Evolutionary conservation across 495 filamentous ascomycete species (phyloP), one percentile per base, ranked within the genome.

Genomic region (Podospora comata): DNA sequence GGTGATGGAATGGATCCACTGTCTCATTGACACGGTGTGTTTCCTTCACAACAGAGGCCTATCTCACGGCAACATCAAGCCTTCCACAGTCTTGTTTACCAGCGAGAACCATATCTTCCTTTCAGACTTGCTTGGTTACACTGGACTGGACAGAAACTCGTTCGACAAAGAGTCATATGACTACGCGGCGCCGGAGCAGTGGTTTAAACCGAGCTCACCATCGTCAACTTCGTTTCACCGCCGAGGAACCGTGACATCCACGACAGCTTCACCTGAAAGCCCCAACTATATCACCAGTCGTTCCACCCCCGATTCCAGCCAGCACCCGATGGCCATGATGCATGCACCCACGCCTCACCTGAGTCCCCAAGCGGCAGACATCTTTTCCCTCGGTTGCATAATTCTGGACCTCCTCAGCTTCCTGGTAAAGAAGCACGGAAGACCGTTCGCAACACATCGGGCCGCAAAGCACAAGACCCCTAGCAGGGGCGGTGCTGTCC

Each of bases 1-100:
- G 3, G 76, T 97, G 18, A 82, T 96, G 72, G 88, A 90, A 70
- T 97, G 94, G 94, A 87, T 94, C 55, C 92, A 93, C 77, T 97
- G 94, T 74, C 84, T 98, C 2, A 84, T 87, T 0, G 90, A 93
- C 69, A 91, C 90, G 11, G 74, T 97, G 26, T 87, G 89, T 58
- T 92, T 87, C 76, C 83, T 97, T 2, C 93, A 97, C 78, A 84
- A 84, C 32, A 85, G 85, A 66, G 90, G 89, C 16, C 84, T 91
- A 55, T 81, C 85, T 1, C 94, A 98, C 69, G 84, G 90, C n/a
- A 87, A 88, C 54, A 92, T 98, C 72, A 88, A 88, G 60, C 94
- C 94, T 11, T 93, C 92, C 2, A 93, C 91, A 39, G 85, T 97
- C 54, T 83, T 92, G 65, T 85, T 97, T 72, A 88, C 94, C 71